These are phyloP conservation scores for Phytophthora podocarpi DNA, from an alignment of 352 stramenopile genomes.

Conservation along the genomic window DNA sequence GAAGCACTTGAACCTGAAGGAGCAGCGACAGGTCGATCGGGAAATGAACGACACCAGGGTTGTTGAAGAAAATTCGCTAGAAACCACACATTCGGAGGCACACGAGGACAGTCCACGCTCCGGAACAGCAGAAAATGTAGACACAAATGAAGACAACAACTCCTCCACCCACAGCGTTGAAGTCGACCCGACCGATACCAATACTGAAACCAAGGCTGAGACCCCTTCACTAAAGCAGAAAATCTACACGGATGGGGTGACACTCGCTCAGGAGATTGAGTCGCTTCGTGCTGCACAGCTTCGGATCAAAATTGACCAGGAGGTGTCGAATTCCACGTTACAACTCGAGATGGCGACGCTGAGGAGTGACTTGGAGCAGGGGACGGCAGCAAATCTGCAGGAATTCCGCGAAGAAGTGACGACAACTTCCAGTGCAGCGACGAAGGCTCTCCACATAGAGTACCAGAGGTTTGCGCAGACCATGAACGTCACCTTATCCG, in stretches of 20 bases:
- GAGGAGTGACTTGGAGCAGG: conserved; percentile 38
- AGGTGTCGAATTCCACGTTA: conserved; percentile 44
- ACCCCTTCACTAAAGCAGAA: conserved; percentile 6
- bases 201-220: not conserved
- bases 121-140: no score
- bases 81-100: no score
- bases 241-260: conserved; percentile 22
- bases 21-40: conserved; percentile 3
- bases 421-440: conserved; percentile 20
- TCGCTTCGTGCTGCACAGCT: conserved; percentile 58
- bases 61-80: no score
- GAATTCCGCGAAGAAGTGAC: conserved; percentile 54
- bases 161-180: no score
- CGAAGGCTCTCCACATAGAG: conserved; percentile 28
- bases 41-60: no score
- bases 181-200: not conserved
- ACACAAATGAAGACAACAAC: no score
- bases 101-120: no score
- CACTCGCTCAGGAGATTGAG: conserved; percentile 55
- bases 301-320: conserved; percentile 66
- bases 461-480: conserved; percentile 38
- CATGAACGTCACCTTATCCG: conserved; percentile 42
- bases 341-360: conserved; percentile 50
- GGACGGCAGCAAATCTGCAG: conserved; percentile 38
- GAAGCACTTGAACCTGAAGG: conserved; percentile 18